These are phyloP conservation scores for Malus hybrid DNA, from an alignment of 331 rosid genomes.

Conservation along the genomic window DNA sequence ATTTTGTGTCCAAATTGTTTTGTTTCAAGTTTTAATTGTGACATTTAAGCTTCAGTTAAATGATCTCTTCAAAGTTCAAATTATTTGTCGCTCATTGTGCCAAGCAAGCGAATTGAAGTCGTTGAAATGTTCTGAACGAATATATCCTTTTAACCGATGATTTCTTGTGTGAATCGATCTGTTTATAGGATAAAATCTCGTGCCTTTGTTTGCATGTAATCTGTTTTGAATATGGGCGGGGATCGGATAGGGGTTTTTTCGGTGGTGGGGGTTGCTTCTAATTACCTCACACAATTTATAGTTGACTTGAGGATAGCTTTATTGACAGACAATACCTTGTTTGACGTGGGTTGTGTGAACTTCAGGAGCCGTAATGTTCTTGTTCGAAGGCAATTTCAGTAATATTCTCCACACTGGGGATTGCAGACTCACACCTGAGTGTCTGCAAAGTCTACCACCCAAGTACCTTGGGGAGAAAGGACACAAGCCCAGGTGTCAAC, in stretches of 20 bases:
- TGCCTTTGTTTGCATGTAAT: background rate
- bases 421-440: conserved; percentile 68
- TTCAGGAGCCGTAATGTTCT: conserved; percentile 80
- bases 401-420: conserved; percentile 69
- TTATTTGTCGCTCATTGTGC: background rate
- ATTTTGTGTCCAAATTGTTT: background rate
- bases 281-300: background rate
- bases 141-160: background rate
- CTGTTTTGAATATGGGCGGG: background rate
- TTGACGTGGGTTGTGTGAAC: conserved; percentile 22
- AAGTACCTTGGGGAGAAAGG: conserved; percentile 60
- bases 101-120: background rate
- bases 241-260: background rate
- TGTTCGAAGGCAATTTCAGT: conserved; percentile 70
- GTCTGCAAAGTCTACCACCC: conserved; percentile 50
- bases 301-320: conserved; percentile 11
- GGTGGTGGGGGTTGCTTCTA: too few relatives aligned
- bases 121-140: background rate
- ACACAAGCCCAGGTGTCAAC: conserved; percentile 35
- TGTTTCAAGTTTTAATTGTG: background rate
- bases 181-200: background rate
- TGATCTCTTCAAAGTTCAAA: background rate
- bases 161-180: background rate
- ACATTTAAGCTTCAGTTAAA: background rate
- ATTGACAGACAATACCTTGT: conserved; percentile 24